Evolutionary conservation across 306 rosid genomes (phyloP).

Genomic region (Clitoria ternatea): DNA sequence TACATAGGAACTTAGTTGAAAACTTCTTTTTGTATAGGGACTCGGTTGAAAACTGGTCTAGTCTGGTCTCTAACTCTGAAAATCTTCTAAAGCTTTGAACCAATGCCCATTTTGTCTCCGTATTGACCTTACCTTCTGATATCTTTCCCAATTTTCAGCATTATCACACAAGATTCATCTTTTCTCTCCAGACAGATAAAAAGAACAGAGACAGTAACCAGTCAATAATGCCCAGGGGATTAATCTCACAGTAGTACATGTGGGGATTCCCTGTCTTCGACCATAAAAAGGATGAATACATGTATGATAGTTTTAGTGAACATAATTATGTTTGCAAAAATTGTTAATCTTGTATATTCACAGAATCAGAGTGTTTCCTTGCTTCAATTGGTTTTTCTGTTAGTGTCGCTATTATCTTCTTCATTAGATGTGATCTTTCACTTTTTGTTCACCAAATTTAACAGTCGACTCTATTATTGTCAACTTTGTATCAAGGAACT

Average conservation of each 20-base stretch:
- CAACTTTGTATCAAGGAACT: conserved; percentile 20
- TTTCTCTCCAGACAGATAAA: too few relatives aligned
- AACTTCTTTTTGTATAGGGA: not conserved
- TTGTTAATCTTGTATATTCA: not conserved
- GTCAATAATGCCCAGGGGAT: not conserved
- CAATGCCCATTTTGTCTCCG: too few relatives aligned
- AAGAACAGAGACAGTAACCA: too few relatives aligned
- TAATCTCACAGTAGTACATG: not conserved
- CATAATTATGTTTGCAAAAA: not conserved
- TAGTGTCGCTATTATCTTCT: conserved; percentile 15
- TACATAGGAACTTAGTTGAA: not conserved
- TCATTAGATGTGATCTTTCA: not conserved
- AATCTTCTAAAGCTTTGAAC: too few relatives aligned
- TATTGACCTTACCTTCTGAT: too few relatives aligned
- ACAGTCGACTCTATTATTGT: not conserved
- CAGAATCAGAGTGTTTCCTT: not conserved
- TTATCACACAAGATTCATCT: too few relatives aligned
- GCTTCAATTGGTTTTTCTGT: not conserved
- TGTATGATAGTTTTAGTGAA: not conserved
- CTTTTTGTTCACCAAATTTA: not conserved
- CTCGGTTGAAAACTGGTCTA: not conserved
- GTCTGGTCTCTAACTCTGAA: too few relatives aligned
- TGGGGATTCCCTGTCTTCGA: not conserved
- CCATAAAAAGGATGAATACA: not conserved
- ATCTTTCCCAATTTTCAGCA: too few relatives aligned